Evolutionary conservation across 345 rosid genomes (phyloP).

Genomic region (Eucalyptus fibrosa): DNA sequence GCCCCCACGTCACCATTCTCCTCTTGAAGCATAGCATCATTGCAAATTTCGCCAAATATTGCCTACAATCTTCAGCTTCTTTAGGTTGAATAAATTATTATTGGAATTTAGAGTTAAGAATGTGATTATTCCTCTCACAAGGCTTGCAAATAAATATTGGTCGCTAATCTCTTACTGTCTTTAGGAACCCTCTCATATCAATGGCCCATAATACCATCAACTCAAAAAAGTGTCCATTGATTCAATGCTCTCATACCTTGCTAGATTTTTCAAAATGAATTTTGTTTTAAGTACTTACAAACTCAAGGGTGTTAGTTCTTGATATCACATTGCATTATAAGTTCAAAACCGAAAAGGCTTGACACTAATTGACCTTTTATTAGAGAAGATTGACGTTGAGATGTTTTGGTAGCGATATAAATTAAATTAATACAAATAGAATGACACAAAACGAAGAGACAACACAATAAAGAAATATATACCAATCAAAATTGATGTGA

Average conservation of each 20-base stretch:
- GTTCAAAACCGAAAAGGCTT: neutral
- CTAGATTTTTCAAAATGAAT: neutral
- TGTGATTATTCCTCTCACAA: neutral
- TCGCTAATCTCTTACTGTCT: too few species aligned
- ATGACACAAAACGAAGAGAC: neutral
- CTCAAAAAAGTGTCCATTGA: neutral
- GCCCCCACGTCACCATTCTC: neutral
- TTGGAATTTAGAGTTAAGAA: neutral
- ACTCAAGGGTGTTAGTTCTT: neutral
- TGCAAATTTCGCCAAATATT: neutral
- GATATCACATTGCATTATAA: neutral
- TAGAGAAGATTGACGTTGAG: neutral
- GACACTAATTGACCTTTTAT: neutral
- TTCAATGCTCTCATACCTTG: neutral
- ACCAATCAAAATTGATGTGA: neutral
- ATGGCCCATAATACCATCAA: too few species aligned
- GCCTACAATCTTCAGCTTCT: neutral
- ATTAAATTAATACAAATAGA: neutral
- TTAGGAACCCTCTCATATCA: too few species aligned
- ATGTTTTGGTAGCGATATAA: neutral
- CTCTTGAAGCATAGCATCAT: neutral
- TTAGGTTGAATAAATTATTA: neutral
- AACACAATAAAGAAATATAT: neutral
- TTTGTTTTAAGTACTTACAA: neutral
- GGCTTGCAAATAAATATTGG: too few species aligned